These are phyloP conservation scores for Botrytis medusae DNA, from an alignment of 2,329 filamentous ascomycete species.

Conservation along the genomic window DNA sequence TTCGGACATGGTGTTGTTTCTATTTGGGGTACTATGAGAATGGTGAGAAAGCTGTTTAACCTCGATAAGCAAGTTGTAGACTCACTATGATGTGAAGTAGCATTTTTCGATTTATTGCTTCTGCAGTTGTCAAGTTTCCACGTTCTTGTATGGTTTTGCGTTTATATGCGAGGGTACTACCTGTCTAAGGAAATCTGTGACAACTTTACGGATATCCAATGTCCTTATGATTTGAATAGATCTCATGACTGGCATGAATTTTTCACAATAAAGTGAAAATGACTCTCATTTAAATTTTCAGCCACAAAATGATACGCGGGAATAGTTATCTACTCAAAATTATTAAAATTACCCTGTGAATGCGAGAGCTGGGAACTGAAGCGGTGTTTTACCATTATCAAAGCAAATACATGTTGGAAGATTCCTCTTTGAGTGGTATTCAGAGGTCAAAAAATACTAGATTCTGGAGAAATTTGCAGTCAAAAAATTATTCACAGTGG, in stretches of 20 bases:
- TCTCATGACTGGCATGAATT: background rate
- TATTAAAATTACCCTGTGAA: too few species aligned
- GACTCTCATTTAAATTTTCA: background rate
- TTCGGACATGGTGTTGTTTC: background rate
- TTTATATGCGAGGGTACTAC: background rate
- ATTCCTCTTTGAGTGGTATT: background rate
- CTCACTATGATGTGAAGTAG: background rate
- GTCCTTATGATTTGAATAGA: background rate
- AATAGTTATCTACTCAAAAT: background rate
- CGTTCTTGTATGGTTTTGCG: background rate
- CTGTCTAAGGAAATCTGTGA: background rate
- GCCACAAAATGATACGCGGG: background rate
- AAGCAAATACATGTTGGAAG: background rate
- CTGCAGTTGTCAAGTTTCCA: background rate
- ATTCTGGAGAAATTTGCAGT: background rate
- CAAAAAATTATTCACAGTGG: too few species aligned
- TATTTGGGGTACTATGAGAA: background rate
- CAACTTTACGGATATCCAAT: background rate
- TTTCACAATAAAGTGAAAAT: background rate
- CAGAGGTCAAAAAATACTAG: background rate
- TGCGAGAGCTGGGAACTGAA: background rate
- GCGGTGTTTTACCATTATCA: background rate
- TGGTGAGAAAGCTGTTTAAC: background rate
- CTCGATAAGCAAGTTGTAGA: background rate
- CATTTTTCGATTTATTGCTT: background rate